A percentile compares a stretch with the other conserved stretches of the same genome.
Conservation (phyloP, 1,284 basidiomycete species). For the Boletellus sp. region DNA sequence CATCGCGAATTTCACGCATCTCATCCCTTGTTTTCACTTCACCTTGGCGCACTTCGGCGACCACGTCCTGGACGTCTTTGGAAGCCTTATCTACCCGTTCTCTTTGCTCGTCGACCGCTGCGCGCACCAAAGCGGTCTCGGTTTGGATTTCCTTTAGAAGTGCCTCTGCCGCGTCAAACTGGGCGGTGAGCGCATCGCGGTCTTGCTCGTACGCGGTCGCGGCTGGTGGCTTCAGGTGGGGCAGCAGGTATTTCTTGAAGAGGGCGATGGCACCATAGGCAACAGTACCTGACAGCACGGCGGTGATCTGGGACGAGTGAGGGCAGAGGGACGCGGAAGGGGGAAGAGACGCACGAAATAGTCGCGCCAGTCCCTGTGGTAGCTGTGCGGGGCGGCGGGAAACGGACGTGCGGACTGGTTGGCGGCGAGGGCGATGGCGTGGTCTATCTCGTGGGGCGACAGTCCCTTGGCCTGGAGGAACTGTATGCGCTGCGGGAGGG, state of each 20-base stretch:
- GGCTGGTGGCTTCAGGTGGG: constrained; percentile 88
- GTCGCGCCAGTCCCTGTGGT: constrained; percentile 88
- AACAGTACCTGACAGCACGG: constrained; percentile 85
- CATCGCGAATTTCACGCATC: constrained; percentile 88
- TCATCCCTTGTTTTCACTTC: constrained; percentile 83
- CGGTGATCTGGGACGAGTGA: constrained; percentile 73
- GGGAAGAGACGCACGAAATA: constrained; percentile 70
- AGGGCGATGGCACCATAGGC: constrained; percentile 87
- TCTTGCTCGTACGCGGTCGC: constrained; percentile 89
- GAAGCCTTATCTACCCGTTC: constrained; percentile 77
- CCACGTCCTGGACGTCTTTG: constrained; percentile 75
- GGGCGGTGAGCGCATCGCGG: constrained; percentile 78
- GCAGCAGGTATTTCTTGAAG: constrained; percentile 90
- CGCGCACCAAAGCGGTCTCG: constrained; percentile 70
- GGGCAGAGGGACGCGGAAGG: constrained; percentile 24
- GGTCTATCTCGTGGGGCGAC: constrained; percentile 80
- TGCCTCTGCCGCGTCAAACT: constrained; percentile 91
- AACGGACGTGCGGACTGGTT: constrained; percentile 34
- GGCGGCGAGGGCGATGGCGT: constrained; percentile 70
- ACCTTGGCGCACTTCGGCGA: constrained; percentile 74
- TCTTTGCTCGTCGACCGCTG: constrained; percentile 80
- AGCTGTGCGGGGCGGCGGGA: constrained; percentile 37
- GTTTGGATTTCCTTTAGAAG: constrained; percentile 80
- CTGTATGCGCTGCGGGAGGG: constrained; percentile 82
- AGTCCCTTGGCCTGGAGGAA: constrained; percentile 96